Conservation (phyloP, 495 filamentous ascomycete genomes). For the Neurospora sp. region DNA sequence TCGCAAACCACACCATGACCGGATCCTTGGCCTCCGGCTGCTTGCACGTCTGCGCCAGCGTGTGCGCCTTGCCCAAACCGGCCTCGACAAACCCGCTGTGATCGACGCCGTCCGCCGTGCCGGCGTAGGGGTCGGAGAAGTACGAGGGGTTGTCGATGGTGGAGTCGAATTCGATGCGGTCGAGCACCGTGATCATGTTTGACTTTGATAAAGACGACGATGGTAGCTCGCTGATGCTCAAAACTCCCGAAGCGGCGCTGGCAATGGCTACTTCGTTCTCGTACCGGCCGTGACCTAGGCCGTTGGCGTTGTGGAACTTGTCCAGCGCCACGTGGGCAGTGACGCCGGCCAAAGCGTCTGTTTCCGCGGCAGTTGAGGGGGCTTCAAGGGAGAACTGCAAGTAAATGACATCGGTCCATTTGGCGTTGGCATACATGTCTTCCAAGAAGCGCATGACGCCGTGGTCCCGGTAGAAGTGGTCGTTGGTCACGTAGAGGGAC, state of each 20-base stretch:
- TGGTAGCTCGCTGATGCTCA: conserved; percentile 20
- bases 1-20: conserved; percentile 39
- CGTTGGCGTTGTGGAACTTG: conserved; percentile 44
- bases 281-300: conserved; percentile 42
- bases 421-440: conserved; percentile 23
- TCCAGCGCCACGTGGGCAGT: conserved; percentile 33
- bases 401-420: conserved; percentile 27
- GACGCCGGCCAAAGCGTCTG: conserved; percentile 26
- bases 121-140: conserved; percentile 42
- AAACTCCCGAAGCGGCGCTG: conserved; percentile 23
- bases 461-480: conserved; percentile 41
- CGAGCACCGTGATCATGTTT: conserved; percentile 31
- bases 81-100: conserved; percentile 46
- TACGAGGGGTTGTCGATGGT: conserved; percentile 50
- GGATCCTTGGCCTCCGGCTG: conserved; percentile 33
- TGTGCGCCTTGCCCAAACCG: conserved; percentile 33
- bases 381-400: conserved; percentile 12
- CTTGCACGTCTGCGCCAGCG: conserved; percentile 20
- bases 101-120: conserved; percentile 34
- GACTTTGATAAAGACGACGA: conserved; percentile 26
- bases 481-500: conserved; percentile 51
- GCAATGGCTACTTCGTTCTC: conserved; percentile 39
- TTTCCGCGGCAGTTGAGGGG: conserved; percentile 14
- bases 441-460: conserved; percentile 37
- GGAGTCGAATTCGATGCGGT: conserved; percentile 31